phyloP scores from a whole-genome alignment of 148 eudicot species.

The Amaranthus hypochondriacus region DNA sequence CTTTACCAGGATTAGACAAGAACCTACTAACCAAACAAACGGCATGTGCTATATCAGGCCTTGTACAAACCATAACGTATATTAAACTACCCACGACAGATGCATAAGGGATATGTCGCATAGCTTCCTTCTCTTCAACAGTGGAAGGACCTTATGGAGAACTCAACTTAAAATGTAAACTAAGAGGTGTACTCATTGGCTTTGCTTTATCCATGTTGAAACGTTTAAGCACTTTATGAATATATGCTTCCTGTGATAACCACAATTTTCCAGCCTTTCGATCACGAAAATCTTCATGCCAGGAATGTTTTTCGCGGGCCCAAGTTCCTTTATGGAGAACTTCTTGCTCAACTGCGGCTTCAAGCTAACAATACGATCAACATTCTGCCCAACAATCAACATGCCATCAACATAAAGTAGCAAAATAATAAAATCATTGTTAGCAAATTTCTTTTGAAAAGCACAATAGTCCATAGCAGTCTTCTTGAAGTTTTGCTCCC shows the following conservation, averaged over 20 bases:
- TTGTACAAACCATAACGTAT: too few relatives aligned
- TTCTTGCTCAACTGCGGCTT: background rate
- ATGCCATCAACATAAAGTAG: too few relatives aligned
- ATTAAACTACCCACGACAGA: background rate
- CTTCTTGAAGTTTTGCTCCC: too few relatives aligned
- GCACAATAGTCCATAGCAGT: too few relatives aligned
- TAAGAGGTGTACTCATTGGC: background rate
- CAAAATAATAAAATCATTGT: too few relatives aligned
- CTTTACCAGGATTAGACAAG: background rate
- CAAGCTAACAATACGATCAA: too few relatives aligned
- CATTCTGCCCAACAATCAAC: too few relatives aligned
- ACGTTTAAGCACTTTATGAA: background rate
- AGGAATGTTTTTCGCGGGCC: background rate
- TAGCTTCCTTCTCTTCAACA: background rate
- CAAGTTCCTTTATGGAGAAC: background rate
- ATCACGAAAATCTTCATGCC: background rate
- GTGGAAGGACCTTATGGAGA: too few relatives aligned
- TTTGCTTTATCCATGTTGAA: conserved; percentile 1
- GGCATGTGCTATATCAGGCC: too few relatives aligned
- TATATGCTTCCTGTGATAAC: background rate
- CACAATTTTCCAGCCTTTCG: background rate
- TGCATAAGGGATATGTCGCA: background rate
- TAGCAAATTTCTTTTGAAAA: too few relatives aligned
- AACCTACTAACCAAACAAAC: too few relatives aligned
- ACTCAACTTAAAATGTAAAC: background rate